phyloP scores from a whole-genome alignment of 495 filamentous ascomycete genomes.

The Thermochaetoides thermophila region DNA sequence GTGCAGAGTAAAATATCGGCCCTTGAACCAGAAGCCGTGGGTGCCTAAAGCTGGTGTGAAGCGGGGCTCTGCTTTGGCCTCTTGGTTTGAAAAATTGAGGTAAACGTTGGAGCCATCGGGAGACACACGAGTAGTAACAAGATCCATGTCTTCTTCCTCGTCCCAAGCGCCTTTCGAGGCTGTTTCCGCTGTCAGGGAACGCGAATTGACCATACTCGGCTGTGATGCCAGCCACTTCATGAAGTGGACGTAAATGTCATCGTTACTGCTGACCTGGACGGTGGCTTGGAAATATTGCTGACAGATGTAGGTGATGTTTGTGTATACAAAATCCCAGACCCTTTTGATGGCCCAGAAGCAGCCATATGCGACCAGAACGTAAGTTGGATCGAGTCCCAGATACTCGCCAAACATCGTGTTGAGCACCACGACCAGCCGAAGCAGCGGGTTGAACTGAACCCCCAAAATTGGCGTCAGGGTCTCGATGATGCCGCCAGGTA shows the following conservation, averaged over 20 bases:
- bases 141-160: conserved; percentile 28
- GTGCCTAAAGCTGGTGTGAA: conserved; percentile 27
- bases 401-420: conserved; percentile 16
- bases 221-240: conserved; percentile 47
- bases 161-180: conserved; percentile 37
- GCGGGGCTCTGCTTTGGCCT: conserved; percentile 20
- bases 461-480: conserved; percentile 16
- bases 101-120: conserved; percentile 20
- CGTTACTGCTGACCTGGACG: conserved; percentile 38
- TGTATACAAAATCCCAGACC: conserved; percentile 17
- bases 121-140: conserved; percentile 12
- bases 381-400: conserved; percentile 25
- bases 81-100: conserved; percentile 32
- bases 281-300: conserved; percentile 36
- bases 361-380: conserved; percentile 20
- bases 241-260: conserved; percentile 46
- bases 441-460: conserved; percentile 17
- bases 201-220: conserved; percentile 33
- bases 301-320: conserved; percentile 15
- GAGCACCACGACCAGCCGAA: conserved; percentile 15
- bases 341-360: conserved; percentile 27
- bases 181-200: conserved; percentile 44
- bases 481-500: conserved; percentile 14
- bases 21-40: conserved; percentile 28
- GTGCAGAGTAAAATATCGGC: conserved; percentile 24